Percentiles rank a stretch among this genome's conserved stretches.
Conservation (phyloP, 2,329 filamentous ascomycete genomes). For the Botrytis tulipae region DNA sequence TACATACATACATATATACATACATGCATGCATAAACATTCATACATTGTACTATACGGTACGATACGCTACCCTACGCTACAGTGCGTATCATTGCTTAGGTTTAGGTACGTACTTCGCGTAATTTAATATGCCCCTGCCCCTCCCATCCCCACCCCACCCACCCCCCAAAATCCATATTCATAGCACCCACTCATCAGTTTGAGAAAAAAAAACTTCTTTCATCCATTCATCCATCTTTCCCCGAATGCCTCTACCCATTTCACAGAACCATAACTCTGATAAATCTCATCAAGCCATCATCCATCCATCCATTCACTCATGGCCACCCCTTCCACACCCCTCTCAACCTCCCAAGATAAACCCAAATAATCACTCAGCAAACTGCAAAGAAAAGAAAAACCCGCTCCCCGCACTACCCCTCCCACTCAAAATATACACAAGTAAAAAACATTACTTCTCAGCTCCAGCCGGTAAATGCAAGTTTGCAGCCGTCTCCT, state of each 20-base stretch:
- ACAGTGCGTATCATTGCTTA: neutral
- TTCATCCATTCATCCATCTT: too few species aligned
- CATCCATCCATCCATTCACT: neutral
- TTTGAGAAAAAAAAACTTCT: neutral
- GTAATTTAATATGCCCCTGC: neutral
- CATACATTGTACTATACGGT: neutral
- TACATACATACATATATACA: too few species aligned
- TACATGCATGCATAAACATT: neutral
- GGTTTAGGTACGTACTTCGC: neutral
- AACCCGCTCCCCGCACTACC: neutral
- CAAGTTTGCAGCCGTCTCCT: constrained; percentile 18
- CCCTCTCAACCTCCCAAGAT: neutral
- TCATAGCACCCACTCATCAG: neutral
- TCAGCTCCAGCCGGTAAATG: constrained; percentile 18
- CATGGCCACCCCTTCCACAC: neutral
- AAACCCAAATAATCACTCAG: neutral
- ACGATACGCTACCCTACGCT: too few species aligned
- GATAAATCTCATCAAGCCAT: neutral
- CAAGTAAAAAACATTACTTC: constrained; percentile 6
- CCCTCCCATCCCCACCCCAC: neutral
- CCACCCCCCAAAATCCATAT: neutral
- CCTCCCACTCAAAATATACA: neutral
- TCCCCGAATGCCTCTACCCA: neutral
- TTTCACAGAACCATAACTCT: neutral
- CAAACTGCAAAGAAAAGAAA: neutral